phyloP scores from a whole-genome alignment of 352 stramenopile species.

The Pythium oligandrum region DNA sequence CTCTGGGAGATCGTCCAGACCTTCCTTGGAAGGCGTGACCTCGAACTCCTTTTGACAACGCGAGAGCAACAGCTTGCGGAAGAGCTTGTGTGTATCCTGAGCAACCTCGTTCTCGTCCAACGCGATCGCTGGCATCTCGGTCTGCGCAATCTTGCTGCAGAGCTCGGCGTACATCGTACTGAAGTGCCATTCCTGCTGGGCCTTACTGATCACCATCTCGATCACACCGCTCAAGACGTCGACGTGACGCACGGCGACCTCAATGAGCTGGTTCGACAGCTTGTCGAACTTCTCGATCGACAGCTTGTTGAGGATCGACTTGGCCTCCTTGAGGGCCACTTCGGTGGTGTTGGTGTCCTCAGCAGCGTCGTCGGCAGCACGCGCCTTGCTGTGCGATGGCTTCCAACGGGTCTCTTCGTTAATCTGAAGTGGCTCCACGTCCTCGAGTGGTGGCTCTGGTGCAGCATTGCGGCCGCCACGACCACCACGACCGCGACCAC shows the following conservation, averaged over 20 bases:
- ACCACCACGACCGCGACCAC: slow-evolving; percentile 32
- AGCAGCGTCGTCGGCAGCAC: slow-evolving; percentile 20
- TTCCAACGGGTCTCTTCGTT: slow-evolving; percentile 86
- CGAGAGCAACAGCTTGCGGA: slow-evolving; percentile 91
- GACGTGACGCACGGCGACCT: slow-evolving; percentile 81
- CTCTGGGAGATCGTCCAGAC: slow-evolving; percentile 42
- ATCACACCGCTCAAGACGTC: slow-evolving; percentile 88
- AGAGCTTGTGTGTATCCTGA: slow-evolving; percentile 84
- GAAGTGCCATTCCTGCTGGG: slow-evolving; percentile 96
- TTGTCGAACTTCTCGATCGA: slow-evolving; percentile 97
- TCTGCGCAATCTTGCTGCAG: slow-evolving; percentile 89
- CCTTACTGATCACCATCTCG: slow-evolving; percentile 92
- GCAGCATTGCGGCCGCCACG: slow-evolving; percentile 36
- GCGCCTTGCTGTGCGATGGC: slow-evolving; percentile 56
- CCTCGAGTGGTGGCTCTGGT: slow-evolving; percentile 47
- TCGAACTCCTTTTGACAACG: slow-evolving; percentile 95
- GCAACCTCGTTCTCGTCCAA: slow-evolving; percentile 65
- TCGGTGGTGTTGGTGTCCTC: slow-evolving; percentile 42
- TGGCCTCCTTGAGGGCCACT: slow-evolving; percentile 83
- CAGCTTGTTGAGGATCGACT: slow-evolving; percentile 96
- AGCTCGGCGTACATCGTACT: slow-evolving; percentile 95
- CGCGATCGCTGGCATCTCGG: slow-evolving; percentile 74
- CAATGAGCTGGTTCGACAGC: slow-evolving; percentile 89
- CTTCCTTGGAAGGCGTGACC: slow-evolving; percentile 73
- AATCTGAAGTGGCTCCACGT: slow-evolving; percentile 63